These are phyloP conservation scores for Aspergillus oerlinghausenensis DNA, from an alignment of 2,329 filamentous ascomycete species.

Conservation along the genomic window DNA sequence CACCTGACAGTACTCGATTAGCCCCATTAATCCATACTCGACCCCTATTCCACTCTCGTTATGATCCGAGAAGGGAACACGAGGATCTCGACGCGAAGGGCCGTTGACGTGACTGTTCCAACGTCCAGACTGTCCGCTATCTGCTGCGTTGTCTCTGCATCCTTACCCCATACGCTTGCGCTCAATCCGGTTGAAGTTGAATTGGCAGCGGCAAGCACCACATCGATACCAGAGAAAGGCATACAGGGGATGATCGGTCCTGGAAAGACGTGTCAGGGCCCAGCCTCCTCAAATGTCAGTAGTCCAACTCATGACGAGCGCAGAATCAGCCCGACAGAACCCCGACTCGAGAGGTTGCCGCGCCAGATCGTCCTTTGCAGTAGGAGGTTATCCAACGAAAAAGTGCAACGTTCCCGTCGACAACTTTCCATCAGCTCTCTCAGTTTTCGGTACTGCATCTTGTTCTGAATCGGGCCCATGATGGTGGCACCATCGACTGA, in stretches of 20 bases:
- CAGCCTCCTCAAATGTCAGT: too few species aligned
- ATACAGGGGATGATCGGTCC: conserved; percentile 57
- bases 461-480: conserved; percentile 58
- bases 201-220: conserved; percentile 53
- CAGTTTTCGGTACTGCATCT: conserved; percentile 59
- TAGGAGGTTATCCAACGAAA: too few species aligned
- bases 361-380: conserved; percentile 20
- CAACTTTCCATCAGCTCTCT: conserved; percentile 45
- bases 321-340: conserved; percentile 51
- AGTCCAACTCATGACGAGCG: conserved; percentile 37
- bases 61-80: conserved; percentile 42
- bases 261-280: too few species aligned
- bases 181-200: conserved; percentile 48
- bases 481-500: conserved; percentile 28
- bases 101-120: conserved; percentile 55
- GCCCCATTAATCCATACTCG: conserved; percentile 36
- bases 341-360: conserved; percentile 38
- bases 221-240: conserved; percentile 54
- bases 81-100: conserved; percentile 9
- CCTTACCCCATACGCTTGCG: conserved; percentile 53
- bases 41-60: conserved; percentile 48
- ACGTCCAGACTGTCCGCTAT: conserved; percentile 52
- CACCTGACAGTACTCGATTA: conserved; percentile 29
- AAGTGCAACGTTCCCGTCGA: too few species aligned
- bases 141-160: conserved; percentile 46